Evolutionary conservation across 23 red algal genomes (phyloP).

Genomic region (Chondrus crispus): DNA sequence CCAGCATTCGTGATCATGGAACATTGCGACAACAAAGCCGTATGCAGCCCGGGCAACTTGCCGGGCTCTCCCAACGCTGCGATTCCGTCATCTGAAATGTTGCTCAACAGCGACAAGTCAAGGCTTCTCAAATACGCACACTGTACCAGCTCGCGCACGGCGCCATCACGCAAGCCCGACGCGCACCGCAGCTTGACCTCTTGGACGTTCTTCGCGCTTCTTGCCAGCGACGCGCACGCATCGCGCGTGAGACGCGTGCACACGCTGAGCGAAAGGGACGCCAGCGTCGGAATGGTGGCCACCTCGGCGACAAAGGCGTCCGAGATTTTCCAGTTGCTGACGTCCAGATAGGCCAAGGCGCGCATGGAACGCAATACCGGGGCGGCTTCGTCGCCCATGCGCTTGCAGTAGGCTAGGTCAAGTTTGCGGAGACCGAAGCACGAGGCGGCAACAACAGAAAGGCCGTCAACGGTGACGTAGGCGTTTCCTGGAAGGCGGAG

Average conservation of each 20-base stretch:
- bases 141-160: background rate
- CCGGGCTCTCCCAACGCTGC: background rate
- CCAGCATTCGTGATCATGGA: background rate
- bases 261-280: background rate
- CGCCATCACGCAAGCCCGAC: background rate
- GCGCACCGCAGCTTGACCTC: background rate
- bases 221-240: background rate
- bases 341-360: background rate
- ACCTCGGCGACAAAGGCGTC: background rate
- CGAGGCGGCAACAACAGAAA: background rate
- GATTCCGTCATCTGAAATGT: background rate
- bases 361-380: background rate
- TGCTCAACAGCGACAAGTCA: background rate
- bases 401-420: background rate
- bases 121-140: background rate
- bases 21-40: background rate
- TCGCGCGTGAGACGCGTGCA: background rate
- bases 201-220: background rate
- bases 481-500: background rate
- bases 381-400: background rate
- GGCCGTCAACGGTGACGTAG: background rate
- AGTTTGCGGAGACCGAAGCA: background rate
- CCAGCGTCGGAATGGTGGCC: background rate
- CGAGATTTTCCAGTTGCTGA: background rate
- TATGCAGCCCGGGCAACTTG: background rate